Evolutionary conservation across 495 filamentous ascomycete species (phyloP).

Genomic region (Xylona heveae): DNA sequence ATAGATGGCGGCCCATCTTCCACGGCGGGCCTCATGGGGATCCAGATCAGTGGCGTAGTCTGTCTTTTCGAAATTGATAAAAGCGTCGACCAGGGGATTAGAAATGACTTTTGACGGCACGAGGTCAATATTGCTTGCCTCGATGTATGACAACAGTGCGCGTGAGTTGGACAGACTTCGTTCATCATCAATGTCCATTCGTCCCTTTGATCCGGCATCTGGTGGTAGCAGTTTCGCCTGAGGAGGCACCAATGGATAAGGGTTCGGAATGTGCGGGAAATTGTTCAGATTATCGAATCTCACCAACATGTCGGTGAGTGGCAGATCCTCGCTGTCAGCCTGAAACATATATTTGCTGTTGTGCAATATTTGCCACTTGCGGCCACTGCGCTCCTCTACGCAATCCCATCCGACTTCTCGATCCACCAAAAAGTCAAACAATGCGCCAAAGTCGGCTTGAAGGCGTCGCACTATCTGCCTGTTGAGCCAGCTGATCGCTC

Average conservation of each 20-base stretch:
- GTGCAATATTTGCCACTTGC: constrained; percentile 41
- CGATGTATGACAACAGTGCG: constrained; percentile 39
- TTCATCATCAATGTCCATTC: too few species aligned
- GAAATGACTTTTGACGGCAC: constrained; percentile 29
- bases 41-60: constrained; percentile 25
- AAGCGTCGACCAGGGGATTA: constrained; percentile 35
- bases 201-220: too few species aligned
- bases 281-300: constrained; percentile 41
- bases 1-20: constrained; percentile 57
- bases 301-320: constrained; percentile 44
- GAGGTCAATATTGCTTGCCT: constrained; percentile 45
- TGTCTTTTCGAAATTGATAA: constrained; percentile 39
- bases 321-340: constrained; percentile 35
- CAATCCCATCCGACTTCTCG: constrained; percentile 43
- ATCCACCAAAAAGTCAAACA: constrained; percentile 57
- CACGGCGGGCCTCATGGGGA: constrained; percentile 35
- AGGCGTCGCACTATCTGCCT: constrained; percentile 30
- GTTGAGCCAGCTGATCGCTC: constrained; percentile 35
- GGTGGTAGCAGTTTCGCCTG: constrained; percentile 11
- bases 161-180: constrained; percentile 19
- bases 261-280: constrained; percentile 45
- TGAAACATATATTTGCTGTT: constrained; percentile 29
- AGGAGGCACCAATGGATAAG: constrained; percentile 44
- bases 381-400: constrained; percentile 19
- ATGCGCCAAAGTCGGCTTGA: constrained; percentile 42